phyloP scores from a whole-genome alignment of 2,329 filamentous ascomycete genomes.

The Alternaria solani region DNA sequence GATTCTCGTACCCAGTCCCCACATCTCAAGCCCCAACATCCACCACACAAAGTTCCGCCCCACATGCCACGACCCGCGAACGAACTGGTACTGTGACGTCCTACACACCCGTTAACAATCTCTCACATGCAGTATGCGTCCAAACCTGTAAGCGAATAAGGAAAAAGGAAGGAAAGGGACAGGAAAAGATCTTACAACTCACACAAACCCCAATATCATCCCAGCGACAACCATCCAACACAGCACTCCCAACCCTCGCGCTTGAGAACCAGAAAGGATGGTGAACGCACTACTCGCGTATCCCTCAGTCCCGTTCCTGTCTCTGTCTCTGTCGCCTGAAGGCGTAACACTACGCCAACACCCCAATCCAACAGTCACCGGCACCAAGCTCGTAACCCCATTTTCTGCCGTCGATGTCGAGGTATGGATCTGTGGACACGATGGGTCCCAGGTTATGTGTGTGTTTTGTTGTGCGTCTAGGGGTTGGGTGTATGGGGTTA shows the following conservation, averaged over 20 bases:
- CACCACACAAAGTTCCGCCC: background rate
- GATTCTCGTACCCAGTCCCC: background rate
- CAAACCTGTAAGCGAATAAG: too few relatives aligned
- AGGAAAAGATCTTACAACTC: too few relatives aligned
- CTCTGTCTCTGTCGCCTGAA: background rate
- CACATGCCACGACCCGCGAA: background rate
- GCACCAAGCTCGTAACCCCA: accelerated
- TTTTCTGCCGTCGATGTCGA: accelerated
- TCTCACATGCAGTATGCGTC: too few relatives aligned
- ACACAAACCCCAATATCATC: too few relatives aligned
- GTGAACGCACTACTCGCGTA: background rate
- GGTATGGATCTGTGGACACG: background rate
- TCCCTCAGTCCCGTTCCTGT: background rate
- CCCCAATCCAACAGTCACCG: background rate
- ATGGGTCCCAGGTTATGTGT: background rate
- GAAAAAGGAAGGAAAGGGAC: too few relatives aligned
- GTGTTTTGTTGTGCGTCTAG: too few relatives aligned
- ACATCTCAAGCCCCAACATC: background rate
- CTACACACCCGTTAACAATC: background rate
- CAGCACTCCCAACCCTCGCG: too few relatives aligned
- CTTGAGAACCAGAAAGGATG: background rate
- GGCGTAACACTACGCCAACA: background rate
- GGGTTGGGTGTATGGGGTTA: too few relatives aligned
- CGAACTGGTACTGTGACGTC: background rate
- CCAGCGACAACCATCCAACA: too few relatives aligned